These are phyloP conservation scores for Ochromonas danica DNA, from an alignment of 108 stramenopile species.

Conservation along the genomic window DNA sequence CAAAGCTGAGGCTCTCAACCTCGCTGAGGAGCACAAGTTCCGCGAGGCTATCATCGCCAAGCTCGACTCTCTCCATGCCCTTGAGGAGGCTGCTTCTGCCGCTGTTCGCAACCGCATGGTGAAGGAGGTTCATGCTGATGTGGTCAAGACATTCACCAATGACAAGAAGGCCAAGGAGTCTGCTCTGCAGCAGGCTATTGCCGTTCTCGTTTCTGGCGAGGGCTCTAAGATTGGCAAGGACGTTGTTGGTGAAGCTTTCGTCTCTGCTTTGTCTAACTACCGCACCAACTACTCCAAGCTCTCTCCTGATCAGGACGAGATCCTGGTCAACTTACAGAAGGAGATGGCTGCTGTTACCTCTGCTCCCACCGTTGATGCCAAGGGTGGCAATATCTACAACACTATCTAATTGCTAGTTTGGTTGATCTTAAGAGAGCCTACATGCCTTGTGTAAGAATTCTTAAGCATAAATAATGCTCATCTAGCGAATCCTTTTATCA, in stretches of 20 bases:
- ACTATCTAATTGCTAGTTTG: too few relatives aligned
- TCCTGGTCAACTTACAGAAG: slow-evolving; percentile 6
- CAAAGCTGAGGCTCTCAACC: neutral
- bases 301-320: neutral
- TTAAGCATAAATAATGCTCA: too few relatives aligned
- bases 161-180: slow-evolving; percentile 29
- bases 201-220: slow-evolving; percentile 5
- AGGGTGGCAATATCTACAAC: neutral
- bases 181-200: slow-evolving; percentile 21
- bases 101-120: slow-evolving; percentile 5
- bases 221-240: slow-evolving; percentile 24
- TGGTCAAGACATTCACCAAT: neutral
- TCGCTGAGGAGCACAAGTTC: neutral
- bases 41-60: slow-evolving; percentile 3
- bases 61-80: neutral
- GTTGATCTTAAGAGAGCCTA: too few relatives aligned
- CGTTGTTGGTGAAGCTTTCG: slow-evolving; percentile 28
- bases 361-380: neutral
- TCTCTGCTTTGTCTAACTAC: neutral
- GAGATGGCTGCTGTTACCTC: neutral
- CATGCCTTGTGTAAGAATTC: too few relatives aligned
- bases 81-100: slow-evolving; percentile 6
- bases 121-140: neutral
- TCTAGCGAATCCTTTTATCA: too few relatives aligned
- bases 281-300: neutral